Evolutionary conservation across 202 grass and related monocot genomes (phyloP), one percentile per base, ranked within the genome.

Genomic region (Digitaria exilis): DNA sequence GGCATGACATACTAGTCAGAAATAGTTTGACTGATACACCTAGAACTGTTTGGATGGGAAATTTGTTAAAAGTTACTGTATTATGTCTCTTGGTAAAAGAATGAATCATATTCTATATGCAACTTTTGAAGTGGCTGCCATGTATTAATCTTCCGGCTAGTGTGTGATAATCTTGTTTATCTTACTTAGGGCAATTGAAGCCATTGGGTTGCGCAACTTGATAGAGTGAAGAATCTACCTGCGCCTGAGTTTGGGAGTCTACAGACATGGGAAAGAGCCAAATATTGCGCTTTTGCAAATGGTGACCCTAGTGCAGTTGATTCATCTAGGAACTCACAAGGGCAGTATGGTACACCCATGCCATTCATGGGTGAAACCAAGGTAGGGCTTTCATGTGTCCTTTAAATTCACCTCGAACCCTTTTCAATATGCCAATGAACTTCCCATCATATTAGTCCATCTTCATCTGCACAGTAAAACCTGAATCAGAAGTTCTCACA

Each of bases 221-320:
- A 56, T 10, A 95, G 92, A 84, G 91, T 98, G 49, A 95, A 89
- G 84, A 93, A 98, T 86, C 84, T 98, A 42, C 87, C 92, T 63
- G 89, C 87, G 51, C 96, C 96, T 82, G 96, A 95, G 70, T 98
- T 95, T 91, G 96, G 90, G 62, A 95, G 84, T 70, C 83, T 98
- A 66, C 90, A 91, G 87, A 82, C 90, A 83, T 98, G 92, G 92
- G 91, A 98, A 89, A 88, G 87, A 83, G 85, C n/a, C 78, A 78
- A 91, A 83, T 75, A 73, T 88, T 73, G 89, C 80, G 85, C 80
- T 78, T 84, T 70, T 76, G 65, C 70, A 41, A 76, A 70, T 74
- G 83, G 87, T 69, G 82, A 91, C 80, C 44, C 86, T 80, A 74
- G 85, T 85, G 89, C 83, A 75, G 69, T 62, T 76, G 96, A 95